Evolutionary conservation across 139 green algal species (phyloP).

Genomic region (Astrephomene gubernaculifera): DNA sequence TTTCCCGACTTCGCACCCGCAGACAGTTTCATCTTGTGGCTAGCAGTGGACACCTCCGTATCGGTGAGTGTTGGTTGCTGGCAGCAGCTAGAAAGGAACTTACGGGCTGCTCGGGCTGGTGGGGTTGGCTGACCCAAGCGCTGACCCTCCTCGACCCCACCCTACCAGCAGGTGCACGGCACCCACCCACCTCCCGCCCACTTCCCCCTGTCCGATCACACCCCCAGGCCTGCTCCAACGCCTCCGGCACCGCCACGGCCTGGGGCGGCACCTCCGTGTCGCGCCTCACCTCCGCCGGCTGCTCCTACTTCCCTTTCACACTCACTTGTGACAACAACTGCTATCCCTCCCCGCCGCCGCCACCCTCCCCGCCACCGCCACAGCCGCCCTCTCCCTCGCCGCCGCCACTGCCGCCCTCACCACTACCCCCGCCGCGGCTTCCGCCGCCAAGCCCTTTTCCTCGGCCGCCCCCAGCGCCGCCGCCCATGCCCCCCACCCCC

Average conservation of each 20-base stretch:
- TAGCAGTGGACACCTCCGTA: not conserved
- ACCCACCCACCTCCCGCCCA: too few species aligned
- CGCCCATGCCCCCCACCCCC: not conserved
- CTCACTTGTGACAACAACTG: constrained; percentile 5
- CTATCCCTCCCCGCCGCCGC: not conserved
- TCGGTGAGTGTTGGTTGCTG: too few species aligned
- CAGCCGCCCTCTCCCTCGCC: not conserved
- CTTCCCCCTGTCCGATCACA: too few species aligned
- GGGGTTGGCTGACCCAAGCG: too few species aligned
- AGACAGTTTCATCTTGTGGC: not conserved
- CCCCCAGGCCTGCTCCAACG: not conserved
- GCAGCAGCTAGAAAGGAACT: too few species aligned
- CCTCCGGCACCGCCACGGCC: not conserved
- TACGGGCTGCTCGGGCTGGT: too few species aligned
- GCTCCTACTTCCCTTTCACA: constrained; percentile 5
- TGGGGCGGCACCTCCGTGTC: constrained; percentile 10
- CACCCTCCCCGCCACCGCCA: not conserved
- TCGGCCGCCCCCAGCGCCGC: not conserved
- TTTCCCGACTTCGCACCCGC: too few species aligned
- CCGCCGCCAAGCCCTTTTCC: not conserved
- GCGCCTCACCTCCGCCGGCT: not conserved
- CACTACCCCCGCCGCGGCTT: not conserved
- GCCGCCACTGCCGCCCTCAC: not conserved
- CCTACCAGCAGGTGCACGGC: too few species aligned
- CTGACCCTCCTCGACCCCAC: too few species aligned